A percentile compares a stretch with the other conserved stretches of the same genome.
Evolutionary conservation across 306 rosid species (phyloP).

Genomic region (Malus asiatica): DNA sequence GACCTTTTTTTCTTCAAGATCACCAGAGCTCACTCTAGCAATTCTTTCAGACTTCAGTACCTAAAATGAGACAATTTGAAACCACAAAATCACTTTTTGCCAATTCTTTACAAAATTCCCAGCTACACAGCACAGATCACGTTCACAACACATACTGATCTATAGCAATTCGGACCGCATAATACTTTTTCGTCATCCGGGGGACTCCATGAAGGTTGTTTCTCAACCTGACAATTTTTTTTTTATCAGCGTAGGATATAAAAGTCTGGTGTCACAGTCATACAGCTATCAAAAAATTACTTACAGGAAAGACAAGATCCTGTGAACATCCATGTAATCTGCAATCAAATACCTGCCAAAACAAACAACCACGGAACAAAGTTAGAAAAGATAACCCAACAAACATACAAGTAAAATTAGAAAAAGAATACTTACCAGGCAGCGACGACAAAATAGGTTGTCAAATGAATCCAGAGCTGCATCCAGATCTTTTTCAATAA

Average conservation of each 20-base stretch:
- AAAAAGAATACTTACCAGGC: conserved; percentile 58
- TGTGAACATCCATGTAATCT: conserved; percentile 98
- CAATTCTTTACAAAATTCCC: neutral
- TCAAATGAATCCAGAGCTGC: conserved; percentile 97
- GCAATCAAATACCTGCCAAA: conserved; percentile 81
- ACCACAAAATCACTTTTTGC: conserved; percentile 16
- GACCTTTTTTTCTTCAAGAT: conserved; percentile 50
- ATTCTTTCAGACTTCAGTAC: conserved; percentile 52
- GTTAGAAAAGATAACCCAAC: neutral
- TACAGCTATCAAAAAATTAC: conserved; percentile 12
- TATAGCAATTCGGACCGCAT: conserved; percentile 82
- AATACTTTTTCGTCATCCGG: conserved; percentile 54
- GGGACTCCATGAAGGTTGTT: conserved; percentile 61
- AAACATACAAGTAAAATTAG: conserved; percentile 7
- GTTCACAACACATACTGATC: conserved; percentile 43
- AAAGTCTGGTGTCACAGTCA: conserved; percentile 9
- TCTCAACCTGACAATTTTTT: conserved; percentile 68
- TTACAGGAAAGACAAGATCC: conserved; percentile 96
- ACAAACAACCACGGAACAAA: conserved; percentile 5
- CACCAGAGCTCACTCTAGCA: conserved; percentile 44
- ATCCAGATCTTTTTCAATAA: conserved; percentile 89
- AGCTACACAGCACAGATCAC: conserved; percentile 5
- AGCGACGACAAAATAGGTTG: conserved; percentile 93
- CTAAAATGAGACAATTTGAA: conserved; percentile 33
- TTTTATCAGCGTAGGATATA: conserved; percentile 14